A percentile compares a stretch with the other conserved stretches of the same genome.
Evolutionary conservation across 2,329 filamentous ascomycete genomes (phyloP).

Genomic region (Nothophoma quercina): DNA sequence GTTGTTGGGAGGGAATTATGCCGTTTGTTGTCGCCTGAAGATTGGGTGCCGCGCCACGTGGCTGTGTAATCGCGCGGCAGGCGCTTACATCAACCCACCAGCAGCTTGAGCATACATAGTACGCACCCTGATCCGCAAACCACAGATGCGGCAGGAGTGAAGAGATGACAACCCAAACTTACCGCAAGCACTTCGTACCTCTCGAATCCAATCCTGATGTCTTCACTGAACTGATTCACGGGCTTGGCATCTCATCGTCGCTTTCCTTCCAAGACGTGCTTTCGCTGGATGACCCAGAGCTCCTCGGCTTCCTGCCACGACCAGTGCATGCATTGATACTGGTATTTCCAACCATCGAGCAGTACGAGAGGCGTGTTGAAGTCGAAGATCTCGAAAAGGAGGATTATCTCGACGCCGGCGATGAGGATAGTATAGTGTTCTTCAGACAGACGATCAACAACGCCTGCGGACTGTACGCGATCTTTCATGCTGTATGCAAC

Average conservation of each 20-base stretch:
- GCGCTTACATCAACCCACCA: too few relatives aligned
- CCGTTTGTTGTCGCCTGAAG: too few relatives aligned
- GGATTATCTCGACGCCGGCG: slow-evolving; percentile 70
- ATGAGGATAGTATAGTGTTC: slow-evolving; percentile 73
- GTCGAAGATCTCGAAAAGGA: slow-evolving; percentile 71
- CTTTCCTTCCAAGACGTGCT: slow-evolving; percentile 88
- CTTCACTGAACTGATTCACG: slow-evolving; percentile 82
- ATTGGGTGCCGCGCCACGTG: too few relatives aligned
- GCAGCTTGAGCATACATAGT: too few relatives aligned
- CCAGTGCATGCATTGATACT: slow-evolving; percentile 87
- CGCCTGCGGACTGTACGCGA: slow-evolving; percentile 88
- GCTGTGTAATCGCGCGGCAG: too few relatives aligned
- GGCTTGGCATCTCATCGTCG: slow-evolving; percentile 75
- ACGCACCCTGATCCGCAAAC: too few relatives aligned
- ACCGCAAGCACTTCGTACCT: slow-evolving; percentile 39
- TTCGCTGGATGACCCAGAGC: slow-evolving; percentile 80
- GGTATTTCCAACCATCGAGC: slow-evolving; percentile 81
- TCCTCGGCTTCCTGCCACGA: slow-evolving; percentile 83
- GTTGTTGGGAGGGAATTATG: too few relatives aligned
- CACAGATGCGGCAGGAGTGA: too few relatives aligned
- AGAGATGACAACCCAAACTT: neutral
- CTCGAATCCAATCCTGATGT: slow-evolving; percentile 81
- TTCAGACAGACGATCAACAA: slow-evolving; percentile 95
- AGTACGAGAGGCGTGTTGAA: slow-evolving; percentile 79
- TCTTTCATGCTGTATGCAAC: slow-evolving; percentile 84